These are phyloP conservation scores for Corynespora cassiicola DNA, from an alignment of 2,329 filamentous ascomycete species.

Conservation along the genomic window DNA sequence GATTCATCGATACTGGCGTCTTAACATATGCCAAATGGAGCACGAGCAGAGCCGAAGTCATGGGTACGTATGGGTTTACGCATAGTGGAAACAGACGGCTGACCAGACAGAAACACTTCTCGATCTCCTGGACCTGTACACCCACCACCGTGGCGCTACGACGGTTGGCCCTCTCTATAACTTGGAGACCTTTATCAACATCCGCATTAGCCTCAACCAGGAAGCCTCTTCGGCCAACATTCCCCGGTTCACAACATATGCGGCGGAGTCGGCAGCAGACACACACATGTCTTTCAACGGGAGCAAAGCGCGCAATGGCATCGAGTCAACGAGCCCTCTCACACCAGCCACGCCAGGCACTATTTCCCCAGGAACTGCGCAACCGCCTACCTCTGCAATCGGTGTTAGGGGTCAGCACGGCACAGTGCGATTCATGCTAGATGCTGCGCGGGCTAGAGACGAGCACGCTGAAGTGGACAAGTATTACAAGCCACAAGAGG, in stretches of 20 bases:
- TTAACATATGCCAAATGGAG: conserved; percentile 55
- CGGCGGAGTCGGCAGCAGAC: conserved; percentile 31
- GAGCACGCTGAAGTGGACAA: conserved; percentile 73
- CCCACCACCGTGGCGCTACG: conserved; percentile 78
- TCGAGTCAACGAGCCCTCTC: conserved; percentile 39
- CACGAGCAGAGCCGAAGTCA: conserved; percentile 54
- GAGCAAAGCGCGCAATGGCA: conserved; percentile 40
- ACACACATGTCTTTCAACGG: conserved; percentile 27
- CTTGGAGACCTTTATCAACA: conserved; percentile 79
- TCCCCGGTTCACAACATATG: conserved; percentile 65
- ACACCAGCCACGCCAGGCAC: conserved; percentile 54
- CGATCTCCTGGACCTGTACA: conserved; percentile 91
- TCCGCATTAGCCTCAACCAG: conserved; percentile 86
- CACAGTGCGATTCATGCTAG: conserved; percentile 89
- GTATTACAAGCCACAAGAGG: conserved; percentile 76
- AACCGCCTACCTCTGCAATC: conserved; percentile 44
- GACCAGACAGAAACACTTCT: conserved; percentile 76
- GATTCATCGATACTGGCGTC: conserved; percentile 51
- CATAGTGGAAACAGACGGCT: conserved; percentile 5
- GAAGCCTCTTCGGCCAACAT: conserved; percentile 71
- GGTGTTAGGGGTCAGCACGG: conserved; percentile 63
- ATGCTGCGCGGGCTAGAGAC: conserved; percentile 73
- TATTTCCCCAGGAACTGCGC: conserved; percentile 44
- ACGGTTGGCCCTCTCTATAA: conserved; percentile 75
- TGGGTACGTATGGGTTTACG: conserved; percentile 39